Evolutionary conservation across 805 yeast species (phyloP), one percentile per base, ranked within the genome.

Genomic region (Starmerella bacillaris): DNA sequence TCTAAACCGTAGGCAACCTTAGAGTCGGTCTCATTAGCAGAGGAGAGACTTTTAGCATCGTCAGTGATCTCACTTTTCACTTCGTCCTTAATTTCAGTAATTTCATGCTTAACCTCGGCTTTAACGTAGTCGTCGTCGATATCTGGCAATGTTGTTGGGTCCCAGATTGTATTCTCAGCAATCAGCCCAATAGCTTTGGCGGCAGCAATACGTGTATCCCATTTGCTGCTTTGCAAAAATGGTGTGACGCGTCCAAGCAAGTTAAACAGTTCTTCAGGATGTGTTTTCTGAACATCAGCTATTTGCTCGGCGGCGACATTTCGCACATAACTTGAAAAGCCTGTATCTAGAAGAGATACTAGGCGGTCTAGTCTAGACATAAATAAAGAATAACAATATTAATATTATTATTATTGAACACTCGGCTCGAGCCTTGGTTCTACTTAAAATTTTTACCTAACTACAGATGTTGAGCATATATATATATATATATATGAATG

Each of bases 251-350:
- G 65, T 12, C 93, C 80, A 22, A 89, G 59, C 28, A 89, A 59
- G 38, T 76, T 76, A 35, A 82, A 64, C 16, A 79, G 70, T 49
- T 89, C 96, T 50, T 86, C 96, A 0, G 96, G 94, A 50, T 89
- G 96, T 29, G 78, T 77, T 54, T 78, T 78, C 19, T 94, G 95
- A 26, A 92, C 65, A 46, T 86, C 96, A 4, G 94, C 80, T 45
- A 89, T 64, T 58, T 89, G 99, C 50, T 86, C 94, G 2, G 96
- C 96, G 1, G 98, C 99, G 7, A 94, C 80, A 51, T 80, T 82
- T 45, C 96, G 68, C 30, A 89, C 89, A 53, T 82, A 78, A 27
- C 79, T 79, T 4, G 95, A 82, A 9, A 94, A 80, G 8, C 98
- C 98, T 1, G 95, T 80, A 57, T 92, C 98, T 44, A 89, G 61